These are phyloP conservation scores for Ogataea pilisensis DNA, from an alignment of 805 yeast genomes.

Conservation along the genomic window DNA sequence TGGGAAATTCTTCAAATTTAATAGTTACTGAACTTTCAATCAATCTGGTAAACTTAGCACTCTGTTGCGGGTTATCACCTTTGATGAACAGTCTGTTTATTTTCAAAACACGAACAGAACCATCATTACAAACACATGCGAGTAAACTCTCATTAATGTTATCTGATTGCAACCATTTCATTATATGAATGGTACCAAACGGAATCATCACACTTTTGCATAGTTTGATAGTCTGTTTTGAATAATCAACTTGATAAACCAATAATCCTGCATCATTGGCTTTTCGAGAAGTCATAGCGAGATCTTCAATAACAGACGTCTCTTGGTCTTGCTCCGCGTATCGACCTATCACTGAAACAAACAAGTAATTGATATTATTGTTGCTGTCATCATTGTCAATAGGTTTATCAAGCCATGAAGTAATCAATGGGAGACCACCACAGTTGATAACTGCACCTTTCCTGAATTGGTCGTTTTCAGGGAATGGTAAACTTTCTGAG, in stretches of 20 bases:
- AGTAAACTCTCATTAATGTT: conserved; percentile 14
- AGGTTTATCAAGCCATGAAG: conserved; percentile 23
- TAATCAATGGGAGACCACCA: conserved; percentile 28
- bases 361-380: conserved; percentile 21
- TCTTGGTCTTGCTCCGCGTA: too few relatives aligned
- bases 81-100: conserved; percentile 14
- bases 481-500: conserved; percentile 12
- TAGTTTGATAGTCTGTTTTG: conserved; percentile 3
- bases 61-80: too few relatives aligned
- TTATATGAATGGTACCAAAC: conserved; percentile 22
- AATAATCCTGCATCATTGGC: conserved; percentile 19
- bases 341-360: conserved; percentile 24
- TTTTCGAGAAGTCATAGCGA: neutral
- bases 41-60: conserved; percentile 8
- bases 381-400: conserved; percentile 11
- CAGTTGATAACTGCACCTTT: conserved; percentile 25
- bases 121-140: conserved; percentile 28
- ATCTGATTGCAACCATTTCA: conserved; percentile 24
- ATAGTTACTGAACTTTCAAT: conserved; percentile 17
- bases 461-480: conserved; percentile 18
- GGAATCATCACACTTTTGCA: conserved; percentile 17
- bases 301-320: conserved; percentile 12
- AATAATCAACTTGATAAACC: conserved; percentile 18
- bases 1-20: conserved; percentile 14
- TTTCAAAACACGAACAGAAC: conserved; percentile 22